Base-by-base conservation (phyloP, 768 basidiomycete species). In the Lanmaoa pseudosensibilis region DNA sequence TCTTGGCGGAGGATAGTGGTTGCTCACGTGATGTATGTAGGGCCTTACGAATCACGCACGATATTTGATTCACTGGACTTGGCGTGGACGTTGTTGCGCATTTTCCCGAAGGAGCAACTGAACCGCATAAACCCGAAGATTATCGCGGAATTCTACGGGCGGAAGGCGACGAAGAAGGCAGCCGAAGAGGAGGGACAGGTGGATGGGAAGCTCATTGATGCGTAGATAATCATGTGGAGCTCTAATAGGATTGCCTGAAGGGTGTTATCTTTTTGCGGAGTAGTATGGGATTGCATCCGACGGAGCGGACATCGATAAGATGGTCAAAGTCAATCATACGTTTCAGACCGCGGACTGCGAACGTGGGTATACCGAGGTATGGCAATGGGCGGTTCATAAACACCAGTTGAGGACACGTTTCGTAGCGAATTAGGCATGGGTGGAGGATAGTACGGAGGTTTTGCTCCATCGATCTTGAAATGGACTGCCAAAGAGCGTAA, bases 121-220 rank as follows among this genome's bases (percentile, higher is more conserved):
- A 98, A 98, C 79, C 92, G 95, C 68, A 95, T 98, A 80, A 94
- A 86, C 71, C 94, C 94, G 67, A 93, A 93, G 86, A 95, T 97
- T 69, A 88, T 97, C 67, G 83, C 83, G 58, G 94, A 97, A 75
- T 97, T 89, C 73, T 97, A 97, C 68, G 88, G 83, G 44, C 88
- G 94, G 67, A 94, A 95, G 77, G 72, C 83, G 38, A 81, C 78
- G 49, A 87, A 82, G 80, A 87, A 83, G 77, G 80, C 73, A 65
- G 78, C 74, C 43, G 75, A 71, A 63, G 79, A 73, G 53, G 78
- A 81, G 66, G 76, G 68, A 46, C 41, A 46, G 49, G 43, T 32
- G 48, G 68, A 65, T 0, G 58, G 32, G 60, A 86, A 83, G 74
- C 75, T 90, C 59, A 79, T 90, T 65, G 88, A 90, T 76, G 84